A percentile compares a stretch with the other conserved stretches of the same genome.
Conservation (phyloP, 2,329 filamentous ascomycete species). For the Talaromyces albobiverticillius region DNA sequence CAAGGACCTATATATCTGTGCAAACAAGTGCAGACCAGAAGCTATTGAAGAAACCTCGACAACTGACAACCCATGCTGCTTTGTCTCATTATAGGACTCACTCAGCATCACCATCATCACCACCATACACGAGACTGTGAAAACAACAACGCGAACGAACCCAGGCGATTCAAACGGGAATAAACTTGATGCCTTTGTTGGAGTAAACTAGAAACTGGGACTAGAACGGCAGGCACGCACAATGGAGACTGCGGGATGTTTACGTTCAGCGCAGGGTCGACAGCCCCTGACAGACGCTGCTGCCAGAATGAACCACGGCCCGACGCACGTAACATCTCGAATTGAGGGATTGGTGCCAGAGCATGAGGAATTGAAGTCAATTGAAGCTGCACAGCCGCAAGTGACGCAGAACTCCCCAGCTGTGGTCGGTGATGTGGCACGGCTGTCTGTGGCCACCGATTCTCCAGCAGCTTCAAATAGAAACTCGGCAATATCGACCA, state of each 20-base stretch:
- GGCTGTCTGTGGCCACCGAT: conserved; percentile 52
- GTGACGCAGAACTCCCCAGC: conserved; percentile 28
- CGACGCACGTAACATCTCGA: conserved; percentile 18
- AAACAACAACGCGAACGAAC: background rate
- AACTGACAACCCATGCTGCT: too few species aligned
- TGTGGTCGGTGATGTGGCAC: conserved; percentile 47
- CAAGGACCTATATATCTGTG: background rate
- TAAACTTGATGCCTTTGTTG: background rate
- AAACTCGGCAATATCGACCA: conserved; percentile 53
- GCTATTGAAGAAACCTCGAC: too few species aligned
- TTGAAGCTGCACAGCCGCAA: conserved; percentile 22
- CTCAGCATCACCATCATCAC: background rate
- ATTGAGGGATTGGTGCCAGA: conserved; percentile 12
- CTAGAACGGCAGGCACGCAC: background rate
- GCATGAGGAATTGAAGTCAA: conserved; percentile 19
- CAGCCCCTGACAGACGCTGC: conserved; percentile 49
- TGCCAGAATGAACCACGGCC: conserved; percentile 47
- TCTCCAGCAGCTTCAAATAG: conserved; percentile 49
- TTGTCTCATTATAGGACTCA: background rate
- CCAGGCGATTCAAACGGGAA: too few species aligned
- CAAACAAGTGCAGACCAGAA: background rate
- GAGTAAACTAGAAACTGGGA: background rate
- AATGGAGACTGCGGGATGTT: conserved; percentile 21
- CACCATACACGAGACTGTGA: background rate
- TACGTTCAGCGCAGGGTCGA: conserved; percentile 22